Evolutionary conservation across 2,329 filamentous ascomycete species (phyloP).

Genomic region (Trichophyton mentagrophytes): DNA sequence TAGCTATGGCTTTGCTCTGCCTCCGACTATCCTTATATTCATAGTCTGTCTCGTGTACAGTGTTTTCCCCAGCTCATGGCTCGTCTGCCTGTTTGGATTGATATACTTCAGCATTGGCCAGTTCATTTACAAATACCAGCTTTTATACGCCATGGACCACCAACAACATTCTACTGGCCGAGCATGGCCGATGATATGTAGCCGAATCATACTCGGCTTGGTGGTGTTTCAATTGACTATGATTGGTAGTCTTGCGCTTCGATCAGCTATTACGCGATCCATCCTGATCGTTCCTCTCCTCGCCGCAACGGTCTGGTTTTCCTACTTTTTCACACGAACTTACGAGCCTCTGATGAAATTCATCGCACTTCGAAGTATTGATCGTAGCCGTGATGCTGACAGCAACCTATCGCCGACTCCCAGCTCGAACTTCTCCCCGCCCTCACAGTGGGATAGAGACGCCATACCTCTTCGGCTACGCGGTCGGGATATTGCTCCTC

Average conservation of each 20-base stretch:
- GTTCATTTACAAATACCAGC: slow-evolving; percentile 92
- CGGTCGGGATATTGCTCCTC: slow-evolving; percentile 27
- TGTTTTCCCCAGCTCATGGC: slow-evolving; percentile 64
- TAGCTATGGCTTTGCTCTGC: slow-evolving; percentile 91
- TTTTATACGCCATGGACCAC: slow-evolving; percentile 97
- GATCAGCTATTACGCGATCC: slow-evolving; percentile 59
- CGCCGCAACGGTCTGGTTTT: slow-evolving; percentile 75
- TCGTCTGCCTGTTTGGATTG: slow-evolving; percentile 65
- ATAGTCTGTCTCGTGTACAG: slow-evolving; percentile 95
- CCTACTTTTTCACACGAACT: slow-evolving; percentile 62
- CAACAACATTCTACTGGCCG: slow-evolving; percentile 85
- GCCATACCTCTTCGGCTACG: slow-evolving; percentile 30
- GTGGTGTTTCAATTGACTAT: slow-evolving; percentile 85
- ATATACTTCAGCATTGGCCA: slow-evolving; percentile 58
- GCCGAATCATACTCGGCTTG: slow-evolving; percentile 73
- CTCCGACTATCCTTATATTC: slow-evolving; percentile 81
- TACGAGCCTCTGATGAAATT: slow-evolving; percentile 85
- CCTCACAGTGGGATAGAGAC: slow-evolving; percentile 33
- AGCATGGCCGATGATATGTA: slow-evolving; percentile 94
- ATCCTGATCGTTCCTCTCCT: slow-evolving; percentile 64
- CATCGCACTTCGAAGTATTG: slow-evolving; percentile 79
- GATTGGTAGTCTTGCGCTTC: slow-evolving; percentile 68
- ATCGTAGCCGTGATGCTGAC: slow-evolving; percentile 38
- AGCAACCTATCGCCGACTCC: slow-evolving; percentile 22
- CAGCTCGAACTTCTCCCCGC: slow-evolving; percentile 28